These are phyloP conservation scores for Croton setiger DNA, from an alignment of 441 rosid genomes.

Conservation along the genomic window DNA sequence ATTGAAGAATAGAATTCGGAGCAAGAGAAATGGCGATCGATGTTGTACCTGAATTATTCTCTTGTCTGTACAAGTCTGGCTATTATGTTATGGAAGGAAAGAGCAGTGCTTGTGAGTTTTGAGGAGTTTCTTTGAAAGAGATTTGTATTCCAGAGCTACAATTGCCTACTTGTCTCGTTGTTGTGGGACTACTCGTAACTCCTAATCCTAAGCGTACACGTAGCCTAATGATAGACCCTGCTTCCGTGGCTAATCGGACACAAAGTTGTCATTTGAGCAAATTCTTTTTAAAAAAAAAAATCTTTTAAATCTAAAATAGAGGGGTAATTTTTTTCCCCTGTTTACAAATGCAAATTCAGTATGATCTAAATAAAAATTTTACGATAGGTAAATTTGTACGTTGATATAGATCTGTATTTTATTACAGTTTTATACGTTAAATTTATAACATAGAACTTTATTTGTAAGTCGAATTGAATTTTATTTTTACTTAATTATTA, in stretches of 20 bases:
- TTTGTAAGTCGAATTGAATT: too few species aligned
- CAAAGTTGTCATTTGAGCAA: too few species aligned
- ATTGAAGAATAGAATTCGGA: neutral
- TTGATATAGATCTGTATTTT: too few species aligned
- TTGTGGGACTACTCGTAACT: neutral
- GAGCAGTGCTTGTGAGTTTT: neutral
- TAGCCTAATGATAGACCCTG: neutral
- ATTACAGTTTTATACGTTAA: too few species aligned
- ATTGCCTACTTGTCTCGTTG: neutral
- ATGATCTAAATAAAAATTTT: too few species aligned
- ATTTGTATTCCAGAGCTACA: constrained; percentile 14
- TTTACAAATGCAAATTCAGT: too few species aligned
- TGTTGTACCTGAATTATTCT: neutral
- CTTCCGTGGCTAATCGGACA: neutral
- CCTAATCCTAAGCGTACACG: constrained; percentile 9
- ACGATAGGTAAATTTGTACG: too few species aligned
- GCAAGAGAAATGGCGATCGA: neutral
- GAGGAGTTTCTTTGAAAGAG: constrained; percentile 8
- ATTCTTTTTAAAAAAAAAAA: too few species aligned
- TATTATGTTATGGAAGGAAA: neutral
- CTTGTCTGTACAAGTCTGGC: neutral
- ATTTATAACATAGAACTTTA: too few species aligned
- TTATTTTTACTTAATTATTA: too few species aligned
- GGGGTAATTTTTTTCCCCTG: too few species aligned
- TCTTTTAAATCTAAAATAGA: too few species aligned